Base-by-base conservation (phyloP, 345 rosid genomes). In the Aurinia saxatilis region DNA sequence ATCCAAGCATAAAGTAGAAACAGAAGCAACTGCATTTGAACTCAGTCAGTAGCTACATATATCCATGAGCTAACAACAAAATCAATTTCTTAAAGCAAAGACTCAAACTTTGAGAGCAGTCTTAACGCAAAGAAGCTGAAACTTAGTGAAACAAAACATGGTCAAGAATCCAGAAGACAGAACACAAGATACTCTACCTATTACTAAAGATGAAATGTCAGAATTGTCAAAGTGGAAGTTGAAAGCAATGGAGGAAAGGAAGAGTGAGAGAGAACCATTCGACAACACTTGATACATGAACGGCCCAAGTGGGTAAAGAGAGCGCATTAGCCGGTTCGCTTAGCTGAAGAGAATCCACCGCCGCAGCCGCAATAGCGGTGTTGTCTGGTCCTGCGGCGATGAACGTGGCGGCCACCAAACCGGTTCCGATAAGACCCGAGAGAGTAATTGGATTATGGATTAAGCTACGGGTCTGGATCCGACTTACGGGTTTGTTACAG, bases 281-380 rank as follows among this genome's bases (percentile, higher is more conserved):
- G 54, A 72, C 85, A 41, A 92, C 95, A 73, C 98, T 87, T 57
- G 97, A 92, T 23, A 87, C 90, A 40, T 92, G 96, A n/a, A 87
- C 64, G 1, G 89, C 86, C 97, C 98, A 92, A 21, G 97, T 87
- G 36, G 98, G 98, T 75, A 87, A 73, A 67, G 96, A 93, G 45
- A 93, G 70, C 6, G 96, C 97, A 59, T 89, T 84, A 72, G 90
- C 77, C 3, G 99, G 97, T 60, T 92, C 99, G 46, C 63, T 79
- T 45, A 85, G 76, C 55, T 79, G 83, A 40, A 72, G 60, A 40
- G 78, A 56, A 48, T 72, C 82, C 35, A 84, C 78, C 3, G 52
- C n/a, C n/a, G 76, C 39, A 41, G 92, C 91, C 18, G 82, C 82
- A 21, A 84, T 76, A 33, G 75, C 75, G 2, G 30, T 50, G 35